Evolutionary conservation across 2,329 filamentous ascomycete species (phyloP).

Genomic region (Blastomyces silverae): DNA sequence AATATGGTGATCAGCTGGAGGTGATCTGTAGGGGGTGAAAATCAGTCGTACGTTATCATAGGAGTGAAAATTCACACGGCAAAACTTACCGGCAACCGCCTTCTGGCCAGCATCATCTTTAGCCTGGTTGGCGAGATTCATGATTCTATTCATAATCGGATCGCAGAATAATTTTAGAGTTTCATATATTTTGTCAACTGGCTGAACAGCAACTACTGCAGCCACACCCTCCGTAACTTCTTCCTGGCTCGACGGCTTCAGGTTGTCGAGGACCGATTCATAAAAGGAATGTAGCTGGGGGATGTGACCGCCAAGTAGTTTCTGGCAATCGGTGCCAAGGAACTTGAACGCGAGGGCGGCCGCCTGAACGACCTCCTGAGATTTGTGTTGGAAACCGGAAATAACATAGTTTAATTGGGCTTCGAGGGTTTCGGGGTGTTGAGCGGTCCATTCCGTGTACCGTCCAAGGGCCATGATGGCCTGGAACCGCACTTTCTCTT

Average conservation of each 20-base stretch:
- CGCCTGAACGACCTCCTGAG: constrained; percentile 83
- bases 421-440: constrained; percentile 86
- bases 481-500: constrained; percentile 97
- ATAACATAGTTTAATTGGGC: constrained; percentile 94
- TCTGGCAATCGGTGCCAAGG: constrained; percentile 91
- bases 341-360: constrained; percentile 93
- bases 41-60: constrained; percentile 13
- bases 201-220: constrained; percentile 81
- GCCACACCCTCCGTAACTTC: constrained; percentile 95
- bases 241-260: constrained; percentile 82
- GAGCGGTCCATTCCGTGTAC: constrained; percentile 96
- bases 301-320: constrained; percentile 75
- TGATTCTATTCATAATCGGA: constrained; percentile 76
- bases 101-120: constrained; percentile 76
- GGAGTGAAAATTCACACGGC: background rate
- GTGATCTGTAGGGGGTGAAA: constrained; percentile 54
- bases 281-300: constrained; percentile 87
- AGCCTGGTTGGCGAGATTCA: constrained; percentile 79
- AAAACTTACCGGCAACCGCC: constrained; percentile 65
- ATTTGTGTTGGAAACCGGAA: constrained; percentile 79
- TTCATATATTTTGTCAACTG: constrained; percentile 68
- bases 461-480: constrained; percentile 95
- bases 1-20: constrained; percentile 89
- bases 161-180: constrained; percentile 90
- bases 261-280: constrained; percentile 75